These are phyloP conservation scores for Lactifluus hygrophoroides DNA, from an alignment of 768 basidiomycete species.

Conservation along the genomic window DNA sequence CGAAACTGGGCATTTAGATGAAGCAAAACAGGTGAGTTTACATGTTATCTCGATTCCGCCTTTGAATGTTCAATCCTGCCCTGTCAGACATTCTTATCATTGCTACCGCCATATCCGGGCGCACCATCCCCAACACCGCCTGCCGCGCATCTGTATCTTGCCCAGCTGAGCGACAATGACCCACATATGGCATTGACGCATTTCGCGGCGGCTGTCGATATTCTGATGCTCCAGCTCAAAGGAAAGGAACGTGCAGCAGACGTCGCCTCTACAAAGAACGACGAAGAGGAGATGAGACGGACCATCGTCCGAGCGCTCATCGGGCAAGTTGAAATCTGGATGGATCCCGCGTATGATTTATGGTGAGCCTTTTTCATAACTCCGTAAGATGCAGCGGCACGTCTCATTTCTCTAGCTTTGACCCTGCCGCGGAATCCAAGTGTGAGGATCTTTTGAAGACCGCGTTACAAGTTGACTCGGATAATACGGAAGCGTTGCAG, in stretches of 20 bases:
- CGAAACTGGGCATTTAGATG: constrained; percentile 69
- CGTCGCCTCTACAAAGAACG: constrained; percentile 29
- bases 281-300: constrained; percentile 51
- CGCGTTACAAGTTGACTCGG: constrained; percentile 68
- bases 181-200: constrained; percentile 64
- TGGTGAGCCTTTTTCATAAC: constrained; percentile 44
- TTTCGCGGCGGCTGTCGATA: constrained; percentile 74
- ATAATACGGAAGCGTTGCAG: constrained; percentile 73
- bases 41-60: neutral
- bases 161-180: constrained; percentile 73
- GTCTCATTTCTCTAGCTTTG: constrained; percentile 45
- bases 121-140: constrained; percentile 54
- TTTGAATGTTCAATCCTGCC: neutral
- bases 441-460: constrained; percentile 68
- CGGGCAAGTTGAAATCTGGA: constrained; percentile 93
- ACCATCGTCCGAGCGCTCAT: constrained; percentile 74
- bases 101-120: constrained; percentile 51
- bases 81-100: constrained; percentile 51
- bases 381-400: neutral
- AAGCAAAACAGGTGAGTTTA: constrained; percentile 53
- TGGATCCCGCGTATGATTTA: constrained; percentile 82
- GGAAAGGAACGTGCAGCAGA: constrained; percentile 54
- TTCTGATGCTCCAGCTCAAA: constrained; percentile 59
- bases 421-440: constrained; percentile 69
- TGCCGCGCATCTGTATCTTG: constrained; percentile 83